Evolutionary conservation across 148 eudicot genomes (phyloP), one percentile per base, ranked within the genome.

Genomic region (Chenopodium album): DNA sequence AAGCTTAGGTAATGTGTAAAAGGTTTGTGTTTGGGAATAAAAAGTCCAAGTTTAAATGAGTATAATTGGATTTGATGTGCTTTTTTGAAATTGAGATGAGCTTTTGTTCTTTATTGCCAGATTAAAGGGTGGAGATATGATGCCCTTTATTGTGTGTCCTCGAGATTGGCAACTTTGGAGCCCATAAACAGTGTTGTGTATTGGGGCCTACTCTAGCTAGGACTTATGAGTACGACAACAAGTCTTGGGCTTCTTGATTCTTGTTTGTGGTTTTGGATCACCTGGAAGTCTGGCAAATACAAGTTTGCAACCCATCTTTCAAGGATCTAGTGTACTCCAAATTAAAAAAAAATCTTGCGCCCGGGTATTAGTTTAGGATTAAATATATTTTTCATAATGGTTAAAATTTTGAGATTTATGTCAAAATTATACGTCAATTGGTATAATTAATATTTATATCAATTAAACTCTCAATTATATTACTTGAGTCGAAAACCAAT

Each of bases 51-150:
- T 13, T 46, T 70, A 65, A 34, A 34, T 34, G 37, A 34, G 0
- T 26, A 80, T 80, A 80, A 80, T 52, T 13, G 4, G 37, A 7
- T 22, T 78, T 20, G 63, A 80, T 76, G 79, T 29, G 56, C 76
- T 23, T 79, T 79, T 83, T 63, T 75, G 82, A 78, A 79, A 54
- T 75, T 75, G 75, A 46, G 75, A 65, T 52, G 20, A 68, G 52
- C 83, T 79, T 75, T 83, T 84, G 85, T 9, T 75, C n/a, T 79
- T 44, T 73, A 20, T 67, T 65, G 41, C 54, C 79, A 75, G 56
- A 62, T 73, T 73, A 73, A 60, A 64, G 78, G 75, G 32, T n/a
- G 7, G 3, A 59, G 63, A 6, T 26, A 64, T 71, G 83, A 81
- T 69, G 73, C 68, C 63, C 73, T 84, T 80, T 41, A 69, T 64